Evolutionary conservation across 2,329 filamentous ascomycete genomes (phyloP).

Genomic region (Salinomyces thailandicus): DNA sequence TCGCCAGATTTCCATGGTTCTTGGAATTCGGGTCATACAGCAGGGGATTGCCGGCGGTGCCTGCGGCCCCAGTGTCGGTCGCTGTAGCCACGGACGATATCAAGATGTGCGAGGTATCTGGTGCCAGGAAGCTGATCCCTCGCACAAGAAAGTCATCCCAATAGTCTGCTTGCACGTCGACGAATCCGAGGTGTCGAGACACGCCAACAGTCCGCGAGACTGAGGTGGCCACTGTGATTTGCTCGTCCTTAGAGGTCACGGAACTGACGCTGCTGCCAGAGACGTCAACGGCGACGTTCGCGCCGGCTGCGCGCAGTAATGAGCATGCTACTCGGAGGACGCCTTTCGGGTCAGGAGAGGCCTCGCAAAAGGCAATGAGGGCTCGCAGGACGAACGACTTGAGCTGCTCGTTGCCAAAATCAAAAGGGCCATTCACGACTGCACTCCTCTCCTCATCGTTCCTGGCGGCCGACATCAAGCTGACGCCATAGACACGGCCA

Average conservation of each 20-base stretch:
- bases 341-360: conserved; percentile 79
- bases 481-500: conserved; percentile 18
- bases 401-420: conserved; percentile 65
- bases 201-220: conserved; percentile 73
- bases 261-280: background rate
- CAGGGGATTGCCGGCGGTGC: conserved; percentile 56
- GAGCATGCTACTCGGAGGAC: conserved; percentile 82
- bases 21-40: conserved; percentile 91
- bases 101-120: conserved; percentile 10
- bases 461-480: conserved; percentile 5
- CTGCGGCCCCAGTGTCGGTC: background rate
- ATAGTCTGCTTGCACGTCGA: conserved; percentile 66
- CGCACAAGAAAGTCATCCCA: conserved; percentile 95
- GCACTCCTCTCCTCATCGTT: background rate
- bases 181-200: conserved; percentile 63
- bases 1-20: conserved; percentile 42
- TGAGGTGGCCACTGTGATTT: conserved; percentile 71
- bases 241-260: conserved; percentile 55
- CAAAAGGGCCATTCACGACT: background rate
- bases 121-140: conserved; percentile 55
- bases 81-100: conserved; percentile 3
- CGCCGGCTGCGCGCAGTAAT: conserved; percentile 50
- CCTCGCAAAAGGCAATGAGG: conserved; percentile 91
- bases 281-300: conserved; percentile 44
- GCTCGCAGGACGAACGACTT: conserved; percentile 80